A percentile compares a stretch with the other conserved stretches of the same genome.
phyloP scores from a whole-genome alignment of 2,329 filamentous ascomycete species.

The Alternaria sp. region DNA sequence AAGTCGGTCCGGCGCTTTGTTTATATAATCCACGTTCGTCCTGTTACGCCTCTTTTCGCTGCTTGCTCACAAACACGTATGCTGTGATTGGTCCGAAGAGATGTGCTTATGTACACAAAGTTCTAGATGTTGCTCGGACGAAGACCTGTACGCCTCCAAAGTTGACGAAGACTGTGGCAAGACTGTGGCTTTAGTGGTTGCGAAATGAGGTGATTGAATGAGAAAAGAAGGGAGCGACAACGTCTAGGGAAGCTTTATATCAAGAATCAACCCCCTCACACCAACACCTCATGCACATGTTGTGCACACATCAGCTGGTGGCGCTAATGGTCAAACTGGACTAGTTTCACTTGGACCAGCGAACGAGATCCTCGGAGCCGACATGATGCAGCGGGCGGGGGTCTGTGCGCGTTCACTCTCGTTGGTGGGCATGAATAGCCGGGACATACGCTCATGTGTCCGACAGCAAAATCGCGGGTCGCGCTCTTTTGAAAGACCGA shows the following conservation, averaged over 20 bases:
- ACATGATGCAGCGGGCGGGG: background rate
- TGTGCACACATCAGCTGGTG: background rate
- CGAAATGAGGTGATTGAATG: background rate
- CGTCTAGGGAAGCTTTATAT: background rate
- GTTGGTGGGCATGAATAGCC: background rate
- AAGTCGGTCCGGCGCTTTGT: background rate
- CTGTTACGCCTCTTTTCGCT: slow-evolving; percentile 2
- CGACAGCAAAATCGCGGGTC: background rate
- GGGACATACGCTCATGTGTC: background rate
- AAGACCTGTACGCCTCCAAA: background rate
- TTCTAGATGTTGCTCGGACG: background rate
- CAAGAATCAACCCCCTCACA: background rate
- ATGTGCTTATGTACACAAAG: slow-evolving; percentile 8
- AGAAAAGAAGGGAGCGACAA: background rate
- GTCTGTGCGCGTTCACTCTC: background rate
- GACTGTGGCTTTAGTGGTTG: background rate
- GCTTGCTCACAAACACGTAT: slow-evolving; percentile 29
- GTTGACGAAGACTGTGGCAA: background rate
- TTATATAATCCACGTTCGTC: slow-evolving; percentile 10
- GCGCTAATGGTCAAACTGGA: background rate
- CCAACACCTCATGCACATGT: slow-evolving; percentile 1
- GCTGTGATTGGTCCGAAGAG: slow-evolving; percentile 23
- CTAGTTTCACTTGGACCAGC: background rate
- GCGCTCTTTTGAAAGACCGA: background rate
- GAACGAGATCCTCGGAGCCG: background rate